Conservation (phyloP, 768 basidiomycete species). For the Pleurotus salmoneostramineus region DNA sequence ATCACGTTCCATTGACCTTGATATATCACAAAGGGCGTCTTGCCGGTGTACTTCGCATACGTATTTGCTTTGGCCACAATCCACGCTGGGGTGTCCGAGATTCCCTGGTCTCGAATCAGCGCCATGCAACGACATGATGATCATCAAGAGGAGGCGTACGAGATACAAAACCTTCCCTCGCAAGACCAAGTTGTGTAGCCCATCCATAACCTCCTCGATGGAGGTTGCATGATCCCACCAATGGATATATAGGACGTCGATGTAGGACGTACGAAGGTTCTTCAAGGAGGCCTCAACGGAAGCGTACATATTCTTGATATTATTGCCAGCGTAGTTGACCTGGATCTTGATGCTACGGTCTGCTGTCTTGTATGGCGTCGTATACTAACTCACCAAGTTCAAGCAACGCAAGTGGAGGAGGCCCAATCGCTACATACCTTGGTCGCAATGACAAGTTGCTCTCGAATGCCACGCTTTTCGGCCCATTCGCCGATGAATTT, state of each 20-base stretch:
- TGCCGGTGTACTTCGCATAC: slow-evolving; percentile 43
- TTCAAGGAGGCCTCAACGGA: slow-evolving; percentile 39
- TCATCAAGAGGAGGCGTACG: slow-evolving; percentile 13
- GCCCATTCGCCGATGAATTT: slow-evolving; percentile 51
- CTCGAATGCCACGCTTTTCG: slow-evolving; percentile 37
- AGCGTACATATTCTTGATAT: slow-evolving; percentile 36
- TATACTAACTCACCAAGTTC: slow-evolving; percentile 19
- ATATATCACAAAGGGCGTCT: slow-evolving; percentile 52
- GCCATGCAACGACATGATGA: neutral
- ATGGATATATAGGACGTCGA: slow-evolving; percentile 44
- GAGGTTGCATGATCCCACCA: slow-evolving; percentile 51
- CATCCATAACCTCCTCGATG: slow-evolving; percentile 55
- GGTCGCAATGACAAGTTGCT: slow-evolving; percentile 44
- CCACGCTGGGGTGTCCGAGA: slow-evolving; percentile 45
- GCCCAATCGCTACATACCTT: slow-evolving; percentile 24
- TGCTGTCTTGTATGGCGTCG: slow-evolving; percentile 22
- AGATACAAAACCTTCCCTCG: slow-evolving; percentile 50
- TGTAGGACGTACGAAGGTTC: slow-evolving; percentile 41
- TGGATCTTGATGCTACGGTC: slow-evolving; percentile 24
- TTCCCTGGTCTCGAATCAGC: slow-evolving; percentile 21
- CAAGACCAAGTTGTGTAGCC: slow-evolving; percentile 46
- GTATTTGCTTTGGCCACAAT: slow-evolving; percentile 44
- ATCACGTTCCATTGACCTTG: slow-evolving; percentile 44
- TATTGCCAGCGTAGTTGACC: slow-evolving; percentile 44
- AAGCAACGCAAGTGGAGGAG: neutral